A percentile compares a stretch with the other conserved stretches of the same genome.
phyloP scores from a whole-genome alignment of 352 stramenopile genomes.

The Globisporangium paddicum region DNA sequence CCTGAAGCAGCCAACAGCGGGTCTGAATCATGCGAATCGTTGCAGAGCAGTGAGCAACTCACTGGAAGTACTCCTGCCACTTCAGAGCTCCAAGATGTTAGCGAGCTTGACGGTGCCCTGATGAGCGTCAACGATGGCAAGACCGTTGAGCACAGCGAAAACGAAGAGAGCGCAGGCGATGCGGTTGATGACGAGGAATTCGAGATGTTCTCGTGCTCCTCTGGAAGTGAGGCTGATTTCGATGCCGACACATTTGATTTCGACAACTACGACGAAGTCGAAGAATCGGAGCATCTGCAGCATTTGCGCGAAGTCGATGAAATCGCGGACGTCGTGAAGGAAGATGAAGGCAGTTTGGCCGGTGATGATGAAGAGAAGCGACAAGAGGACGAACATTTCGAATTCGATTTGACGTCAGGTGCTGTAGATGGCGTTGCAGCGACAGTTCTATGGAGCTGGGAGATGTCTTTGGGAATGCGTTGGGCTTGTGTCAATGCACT shows the following conservation, averaged over 20 bases:
- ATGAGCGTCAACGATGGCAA: not conserved
- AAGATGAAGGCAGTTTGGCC: conserved; percentile 20
- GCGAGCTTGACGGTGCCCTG: not conserved
- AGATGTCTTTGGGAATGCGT: conserved; percentile 51
- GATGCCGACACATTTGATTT: conserved; percentile 32
- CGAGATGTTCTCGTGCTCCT: conserved; percentile 18
- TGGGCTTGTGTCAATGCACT: conserved; percentile 39
- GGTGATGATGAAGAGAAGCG: not conserved
- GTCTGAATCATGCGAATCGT: not conserved
- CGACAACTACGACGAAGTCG: conserved; percentile 57
- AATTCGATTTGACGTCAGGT: conserved; percentile 7
- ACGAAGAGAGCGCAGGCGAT: not conserved
- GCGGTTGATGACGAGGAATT: conserved; percentile 11
- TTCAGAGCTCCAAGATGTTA: not conserved
- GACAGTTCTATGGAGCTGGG: conserved; percentile 61
- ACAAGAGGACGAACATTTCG: conserved; percentile 12
- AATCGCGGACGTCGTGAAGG: conserved; percentile 30
- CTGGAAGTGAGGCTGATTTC: conserved; percentile 30
- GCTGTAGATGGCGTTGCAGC: conserved; percentile 4
- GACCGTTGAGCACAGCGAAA: not conserved
- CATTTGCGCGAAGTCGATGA: conserved; percentile 81
- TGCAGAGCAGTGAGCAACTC: not conserved
- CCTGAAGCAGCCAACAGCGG: not conserved
- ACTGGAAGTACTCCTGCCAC: not conserved
- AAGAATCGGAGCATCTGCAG: conserved; percentile 79